Evolutionary conservation across 2,329 filamentous ascomycete species (phyloP), one percentile per base, ranked within the genome.

Genomic region (Fusarium compactum): DNA sequence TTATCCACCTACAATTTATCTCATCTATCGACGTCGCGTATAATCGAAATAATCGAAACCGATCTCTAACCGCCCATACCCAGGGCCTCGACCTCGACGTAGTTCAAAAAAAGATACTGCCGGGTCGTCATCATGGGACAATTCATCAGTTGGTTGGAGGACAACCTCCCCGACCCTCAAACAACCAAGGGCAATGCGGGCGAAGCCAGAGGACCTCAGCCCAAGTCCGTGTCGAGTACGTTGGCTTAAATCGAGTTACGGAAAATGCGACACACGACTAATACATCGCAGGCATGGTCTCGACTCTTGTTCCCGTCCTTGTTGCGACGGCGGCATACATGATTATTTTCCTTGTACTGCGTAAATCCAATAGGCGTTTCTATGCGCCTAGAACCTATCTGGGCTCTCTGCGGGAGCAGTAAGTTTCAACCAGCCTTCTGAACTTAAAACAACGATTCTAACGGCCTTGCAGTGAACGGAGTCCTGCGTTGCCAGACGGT

Each of bases 311-410:
- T 10, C 88, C 88, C 12, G 82, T 89, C 8, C 72, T 86, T 46
- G 66, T 85, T 45, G 83, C 85, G 62, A 82, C 86, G 8, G 78
- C 69, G 27, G 71, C 86, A 34, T 88, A 86, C 70, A 58, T 89
- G n/a, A 29, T 79, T 65, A 78, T 87, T 58, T 90, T 89, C 75
- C 71, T 88, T 53, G 48, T 83, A 18, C 73, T 86, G 41, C 81
- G 88, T 44, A 81, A 81, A 51, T 84, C 81, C 29, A 82, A 83
- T 43, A 78, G 81, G 24, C 82, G 87, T 27, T 87, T 88, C 54
- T 90, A 90, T 76, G 81, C 86, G 9, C 87, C 88, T 8, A 82
- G 88, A 68, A 83, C 85, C 3, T 82, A 88, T 29, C 73, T 87
- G 27, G 81, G 80, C 20, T 86, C 85, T 45, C 76, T 87, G 14